phyloP scores from a whole-genome alignment of 2,329 filamentous ascomycete species.

The Harringtonia lauricola region DNA sequence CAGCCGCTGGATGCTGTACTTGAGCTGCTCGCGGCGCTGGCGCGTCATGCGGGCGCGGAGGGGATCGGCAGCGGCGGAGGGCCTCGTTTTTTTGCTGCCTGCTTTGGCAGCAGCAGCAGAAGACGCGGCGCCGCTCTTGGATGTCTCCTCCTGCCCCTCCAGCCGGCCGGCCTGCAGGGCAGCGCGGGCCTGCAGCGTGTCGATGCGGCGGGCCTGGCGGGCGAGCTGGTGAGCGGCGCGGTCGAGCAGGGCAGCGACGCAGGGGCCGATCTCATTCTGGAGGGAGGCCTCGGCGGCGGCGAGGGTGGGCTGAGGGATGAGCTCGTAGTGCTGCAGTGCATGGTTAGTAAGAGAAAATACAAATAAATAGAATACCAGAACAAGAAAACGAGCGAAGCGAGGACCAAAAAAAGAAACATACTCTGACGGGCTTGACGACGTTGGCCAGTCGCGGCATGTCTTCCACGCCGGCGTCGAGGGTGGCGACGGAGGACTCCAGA shows the following conservation, averaged over 20 bases:
- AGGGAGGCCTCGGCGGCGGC: slow-evolving; percentile 73
- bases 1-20: slow-evolving; percentile 76
- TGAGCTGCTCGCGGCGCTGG: slow-evolving; percentile 74
- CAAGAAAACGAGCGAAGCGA: no score
- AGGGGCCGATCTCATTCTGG: slow-evolving; percentile 81
- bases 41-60: slow-evolving; percentile 49
- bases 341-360: no score
- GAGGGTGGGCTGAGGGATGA: slow-evolving; percentile 76
- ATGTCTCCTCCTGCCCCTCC: slow-evolving; percentile 14
- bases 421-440: slow-evolving; percentile 47
- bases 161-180: slow-evolving; percentile 71
- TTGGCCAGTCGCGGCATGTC: slow-evolving; percentile 45
- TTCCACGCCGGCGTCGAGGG: slow-evolving; percentile 42
- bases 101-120: slow-evolving; percentile 11
- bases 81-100: slow-evolving; percentile 13
- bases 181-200: slow-evolving; percentile 69
- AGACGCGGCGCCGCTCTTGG: background rate
- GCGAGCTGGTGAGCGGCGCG: slow-evolving; percentile 78
- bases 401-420: slow-evolving; percentile 20
- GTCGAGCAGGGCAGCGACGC: slow-evolving; percentile 65
- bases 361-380: no score
- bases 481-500: slow-evolving; percentile 48
- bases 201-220: slow-evolving; percentile 70
- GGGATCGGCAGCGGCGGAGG: slow-evolving; percentile 22
- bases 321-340: slow-evolving; percentile 67